A percentile compares a stretch with the other conserved stretches of the same genome.
Evolutionary conservation across 139 green algal species (phyloP).

Genomic region (Chlorella sp.): DNA sequence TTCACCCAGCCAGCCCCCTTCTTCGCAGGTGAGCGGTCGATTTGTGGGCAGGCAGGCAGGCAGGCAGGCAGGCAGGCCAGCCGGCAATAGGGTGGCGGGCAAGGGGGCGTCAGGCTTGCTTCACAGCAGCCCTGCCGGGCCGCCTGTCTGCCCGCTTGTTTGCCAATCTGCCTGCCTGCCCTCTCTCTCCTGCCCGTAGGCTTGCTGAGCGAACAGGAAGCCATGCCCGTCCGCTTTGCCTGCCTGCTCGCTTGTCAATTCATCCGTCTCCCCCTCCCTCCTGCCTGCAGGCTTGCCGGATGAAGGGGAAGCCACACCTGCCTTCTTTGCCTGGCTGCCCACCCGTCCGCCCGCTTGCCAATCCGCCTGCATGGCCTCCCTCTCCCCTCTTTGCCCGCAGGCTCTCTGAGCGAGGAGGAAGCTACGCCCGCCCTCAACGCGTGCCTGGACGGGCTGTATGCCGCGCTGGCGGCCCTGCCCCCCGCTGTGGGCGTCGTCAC

Average conservation of each 20-base stretch:
- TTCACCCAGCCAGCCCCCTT: conserved; percentile 81
- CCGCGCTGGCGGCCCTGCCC: conserved; percentile 51
- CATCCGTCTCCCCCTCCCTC: too few relatives aligned
- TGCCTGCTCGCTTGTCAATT: too few relatives aligned
- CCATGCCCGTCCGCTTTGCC: too few relatives aligned
- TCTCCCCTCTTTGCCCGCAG: not conserved
- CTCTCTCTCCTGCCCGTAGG: not conserved
- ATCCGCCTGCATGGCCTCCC: not conserved
- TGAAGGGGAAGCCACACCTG: too few relatives aligned
- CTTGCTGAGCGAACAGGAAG: too few relatives aligned
- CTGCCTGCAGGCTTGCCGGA: too few relatives aligned
- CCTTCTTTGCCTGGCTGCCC: not conserved
- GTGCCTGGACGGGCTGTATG: conserved; percentile 52
- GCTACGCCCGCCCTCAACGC: conserved; percentile 53
- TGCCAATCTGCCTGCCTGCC: not conserved
- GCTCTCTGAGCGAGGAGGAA: conserved; percentile 55
- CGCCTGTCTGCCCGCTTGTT: too few relatives aligned
- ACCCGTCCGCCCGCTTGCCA: too few relatives aligned
- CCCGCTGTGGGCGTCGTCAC: conserved; percentile 44
- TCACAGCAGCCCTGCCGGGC: not conserved
- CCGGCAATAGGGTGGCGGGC: too few relatives aligned
- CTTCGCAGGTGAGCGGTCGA: conserved; percentile 46
- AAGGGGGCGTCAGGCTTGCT: not conserved
- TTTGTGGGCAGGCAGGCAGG: not conserved
- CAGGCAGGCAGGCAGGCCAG: not conserved